phyloP scores from a whole-genome alignment of 371 early-diverging fungal species.

The Mortierella sp. region DNA sequence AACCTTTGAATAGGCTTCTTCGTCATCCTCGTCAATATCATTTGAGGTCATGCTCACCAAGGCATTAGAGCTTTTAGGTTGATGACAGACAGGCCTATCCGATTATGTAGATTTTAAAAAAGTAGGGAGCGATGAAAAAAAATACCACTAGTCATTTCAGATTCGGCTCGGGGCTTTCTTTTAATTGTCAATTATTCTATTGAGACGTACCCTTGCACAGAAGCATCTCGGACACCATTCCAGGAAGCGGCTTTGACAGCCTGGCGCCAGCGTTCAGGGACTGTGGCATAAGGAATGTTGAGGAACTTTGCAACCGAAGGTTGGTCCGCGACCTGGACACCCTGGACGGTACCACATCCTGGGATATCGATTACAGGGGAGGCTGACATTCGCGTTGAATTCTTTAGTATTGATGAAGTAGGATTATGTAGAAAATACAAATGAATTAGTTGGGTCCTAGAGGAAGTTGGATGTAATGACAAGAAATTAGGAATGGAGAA shows the following conservation, averaged over 20 bases:
- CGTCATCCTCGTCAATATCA: conserved; percentile 38
- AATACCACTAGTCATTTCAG: not conserved
- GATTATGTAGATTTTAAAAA: not conserved
- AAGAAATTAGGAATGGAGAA: not conserved
- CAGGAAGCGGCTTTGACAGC: conserved; percentile 43
- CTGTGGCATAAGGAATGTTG: conserved; percentile 54
- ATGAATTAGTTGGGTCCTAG: too few species aligned
- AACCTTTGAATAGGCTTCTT: conserved; percentile 35
- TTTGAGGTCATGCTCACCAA: conserved; percentile 30
- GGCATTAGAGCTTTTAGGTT: conserved; percentile 40
- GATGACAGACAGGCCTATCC: conserved; percentile 46
- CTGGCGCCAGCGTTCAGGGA: conserved; percentile 47
- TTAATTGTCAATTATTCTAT: not conserved
- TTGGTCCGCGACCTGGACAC: conserved; percentile 20
- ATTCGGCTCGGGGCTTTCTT: not conserved
- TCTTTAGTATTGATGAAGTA: too few species aligned
- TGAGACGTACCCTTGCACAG: conserved; percentile 31
- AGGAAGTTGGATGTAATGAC: too few species aligned
- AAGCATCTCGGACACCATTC: conserved; percentile 50
- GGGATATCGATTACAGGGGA: conserved; percentile 37
- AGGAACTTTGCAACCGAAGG: conserved; percentile 48
- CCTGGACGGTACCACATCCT: conserved; percentile 34
- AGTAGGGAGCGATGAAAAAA: not conserved
- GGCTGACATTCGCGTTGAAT: conserved; percentile 11
- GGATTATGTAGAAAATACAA: too few species aligned